Evolutionary conservation across 2,329 filamentous ascomycete genomes (phyloP).

Genomic region (Fusarium sp.): DNA sequence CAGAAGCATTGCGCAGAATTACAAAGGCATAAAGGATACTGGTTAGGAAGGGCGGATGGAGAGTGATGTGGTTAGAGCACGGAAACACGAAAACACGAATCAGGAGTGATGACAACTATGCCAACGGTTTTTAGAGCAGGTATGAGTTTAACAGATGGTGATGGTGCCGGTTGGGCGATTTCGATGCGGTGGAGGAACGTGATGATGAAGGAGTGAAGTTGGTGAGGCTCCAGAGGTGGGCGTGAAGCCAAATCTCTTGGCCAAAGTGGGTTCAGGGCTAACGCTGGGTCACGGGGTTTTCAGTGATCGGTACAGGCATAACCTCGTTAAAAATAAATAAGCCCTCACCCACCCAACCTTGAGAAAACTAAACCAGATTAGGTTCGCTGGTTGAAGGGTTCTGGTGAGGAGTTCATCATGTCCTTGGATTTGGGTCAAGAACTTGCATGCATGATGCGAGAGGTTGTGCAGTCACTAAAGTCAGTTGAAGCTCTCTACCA

Average conservation of each 20-base stretch:
- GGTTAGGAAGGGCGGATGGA: background rate
- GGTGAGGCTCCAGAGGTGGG: conserved; percentile 20
- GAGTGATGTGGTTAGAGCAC: background rate
- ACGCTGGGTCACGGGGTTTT: background rate
- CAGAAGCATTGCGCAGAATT: background rate
- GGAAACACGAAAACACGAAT: background rate
- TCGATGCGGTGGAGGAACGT: conserved; percentile 1
- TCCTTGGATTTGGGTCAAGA: conserved; percentile 1
- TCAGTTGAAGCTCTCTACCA: background rate
- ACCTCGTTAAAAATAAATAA: conserved; percentile 6
- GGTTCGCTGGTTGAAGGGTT: conserved; percentile 8
- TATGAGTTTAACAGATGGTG: background rate
- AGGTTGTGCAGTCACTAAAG: background rate
- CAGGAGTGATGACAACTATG: background rate
- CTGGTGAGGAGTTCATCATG: background rate
- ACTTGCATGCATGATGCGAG: background rate
- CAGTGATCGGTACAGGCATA: conserved; percentile 15
- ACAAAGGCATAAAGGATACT: background rate
- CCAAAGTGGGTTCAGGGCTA: conserved; percentile 30
- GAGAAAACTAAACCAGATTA: conserved; percentile 14
- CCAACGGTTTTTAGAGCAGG: background rate
- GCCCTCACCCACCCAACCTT: background rate
- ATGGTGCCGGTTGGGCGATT: background rate
- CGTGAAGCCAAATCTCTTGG: conserved; percentile 25
- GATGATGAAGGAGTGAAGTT: conserved; percentile 40